These are phyloP conservation scores for Candida sp. DNA, from an alignment of 1,139 yeast species.

Conservation along the genomic window DNA sequence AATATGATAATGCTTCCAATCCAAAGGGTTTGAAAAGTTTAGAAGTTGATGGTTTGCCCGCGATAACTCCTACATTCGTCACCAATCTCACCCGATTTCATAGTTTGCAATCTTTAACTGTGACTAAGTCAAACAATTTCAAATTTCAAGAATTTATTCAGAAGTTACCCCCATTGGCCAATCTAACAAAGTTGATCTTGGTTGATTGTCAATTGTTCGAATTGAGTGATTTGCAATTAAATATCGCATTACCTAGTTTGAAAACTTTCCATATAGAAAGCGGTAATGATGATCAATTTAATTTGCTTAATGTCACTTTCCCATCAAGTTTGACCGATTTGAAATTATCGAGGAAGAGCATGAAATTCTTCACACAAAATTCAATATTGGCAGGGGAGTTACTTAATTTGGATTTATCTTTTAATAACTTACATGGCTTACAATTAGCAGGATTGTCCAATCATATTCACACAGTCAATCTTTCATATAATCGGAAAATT, in stretches of 20 bases:
- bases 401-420: slow-evolving; percentile 7
- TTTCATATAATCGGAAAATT: slow-evolving; percentile 9
- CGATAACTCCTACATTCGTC: background rate
- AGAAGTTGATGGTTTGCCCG: background rate
- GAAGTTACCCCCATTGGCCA: background rate
- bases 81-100: background rate
- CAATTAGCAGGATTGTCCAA: slow-evolving; percentile 2
- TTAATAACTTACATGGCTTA: slow-evolving; percentile 8
- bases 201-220: slow-evolving; percentile 8
- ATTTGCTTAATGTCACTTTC: slow-evolving; percentile 4
- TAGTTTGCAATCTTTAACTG: background rate
- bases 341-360: slow-evolving; percentile 7
- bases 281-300: slow-evolving; percentile 6
- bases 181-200: slow-evolving; percentile 4
- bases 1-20: background rate
- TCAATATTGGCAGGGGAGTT: slow-evolving; percentile 1
- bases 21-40: background rate
- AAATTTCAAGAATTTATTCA: background rate
- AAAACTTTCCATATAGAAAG: slow-evolving; percentile 7
- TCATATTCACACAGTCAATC: slow-evolving; percentile 5
- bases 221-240: slow-evolving; percentile 5
- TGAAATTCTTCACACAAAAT: slow-evolving; percentile 3
- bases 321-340: slow-evolving; percentile 4
- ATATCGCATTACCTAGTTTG: slow-evolving; percentile 5
- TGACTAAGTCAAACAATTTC: background rate